A percentile compares a stretch with the other conserved stretches of the same genome.
Evolutionary conservation across 2,329 filamentous ascomycete genomes (phyloP).

Genomic region (Claviceps purpurea): DNA sequence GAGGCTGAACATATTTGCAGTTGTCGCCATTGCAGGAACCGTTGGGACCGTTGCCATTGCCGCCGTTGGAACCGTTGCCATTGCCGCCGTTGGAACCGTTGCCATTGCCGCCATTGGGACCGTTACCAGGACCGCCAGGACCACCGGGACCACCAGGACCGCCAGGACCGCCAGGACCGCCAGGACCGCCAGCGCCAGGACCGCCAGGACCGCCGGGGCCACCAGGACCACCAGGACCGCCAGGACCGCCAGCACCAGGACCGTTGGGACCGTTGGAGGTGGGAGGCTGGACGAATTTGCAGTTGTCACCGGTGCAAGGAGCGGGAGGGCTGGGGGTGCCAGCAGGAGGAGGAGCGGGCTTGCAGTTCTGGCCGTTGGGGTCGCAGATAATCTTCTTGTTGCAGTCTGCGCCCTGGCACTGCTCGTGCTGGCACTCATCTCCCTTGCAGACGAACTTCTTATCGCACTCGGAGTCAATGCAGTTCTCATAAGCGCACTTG

Average conservation of each 20-base stretch:
- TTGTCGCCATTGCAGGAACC: neutral
- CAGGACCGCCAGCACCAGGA: neutral
- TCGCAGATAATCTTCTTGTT: slow-evolving; percentile 16
- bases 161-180: neutral
- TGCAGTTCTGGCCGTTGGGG: slow-evolving; percentile 9
- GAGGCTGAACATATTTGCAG: neutral
- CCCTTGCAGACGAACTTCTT: slow-evolving; percentile 21
- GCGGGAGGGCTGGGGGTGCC: neutral
- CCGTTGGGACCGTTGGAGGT: neutral
- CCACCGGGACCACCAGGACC: neutral
- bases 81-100: neutral
- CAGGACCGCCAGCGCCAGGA: neutral
- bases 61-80: neutral
- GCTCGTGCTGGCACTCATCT: slow-evolving; percentile 17
- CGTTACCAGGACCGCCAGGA: neutral
- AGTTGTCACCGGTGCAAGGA: slow-evolving; percentile 4
- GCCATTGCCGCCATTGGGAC: neutral
- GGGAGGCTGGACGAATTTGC: neutral
- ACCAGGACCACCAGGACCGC: neutral
- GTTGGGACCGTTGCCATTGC: neutral
- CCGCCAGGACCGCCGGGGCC: neutral
- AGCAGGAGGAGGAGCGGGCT: slow-evolving; percentile 6
- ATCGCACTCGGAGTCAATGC: slow-evolving; percentile 16
- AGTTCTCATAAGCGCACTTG: slow-evolving; percentile 17
- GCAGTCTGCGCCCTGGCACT: slow-evolving; percentile 19